Conservation (phyloP, 2,329 filamentous ascomycete species). For the Gyromitra esculenta region DNA sequence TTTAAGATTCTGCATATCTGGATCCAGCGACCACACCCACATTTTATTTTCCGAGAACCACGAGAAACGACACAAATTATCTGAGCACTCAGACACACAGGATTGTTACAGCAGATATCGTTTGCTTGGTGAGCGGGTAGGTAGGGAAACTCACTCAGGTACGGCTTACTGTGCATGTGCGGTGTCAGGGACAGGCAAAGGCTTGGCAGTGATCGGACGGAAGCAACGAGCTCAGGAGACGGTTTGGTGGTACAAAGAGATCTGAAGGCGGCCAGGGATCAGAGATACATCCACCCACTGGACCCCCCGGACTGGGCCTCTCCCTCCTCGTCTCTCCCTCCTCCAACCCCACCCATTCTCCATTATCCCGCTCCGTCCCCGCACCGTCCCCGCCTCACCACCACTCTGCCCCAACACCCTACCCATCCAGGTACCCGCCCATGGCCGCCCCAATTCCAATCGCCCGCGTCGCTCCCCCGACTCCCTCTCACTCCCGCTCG, state of each 20-base stretch:
- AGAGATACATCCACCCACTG: background rate
- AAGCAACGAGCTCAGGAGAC: constrained; percentile 13
- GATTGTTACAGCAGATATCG: background rate
- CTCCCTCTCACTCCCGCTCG: constrained; percentile 22
- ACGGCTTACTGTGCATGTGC: constrained; percentile 22
- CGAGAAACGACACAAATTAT: background rate
- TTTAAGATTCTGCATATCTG: background rate
- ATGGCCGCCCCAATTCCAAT: constrained; percentile 19
- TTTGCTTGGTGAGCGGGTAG: background rate
- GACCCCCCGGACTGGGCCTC: background rate
- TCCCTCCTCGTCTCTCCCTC: background rate
- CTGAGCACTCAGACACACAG: constrained; percentile 31
- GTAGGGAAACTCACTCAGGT: constrained; percentile 13
- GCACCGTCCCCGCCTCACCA: background rate
- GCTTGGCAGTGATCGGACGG: constrained; percentile 29
- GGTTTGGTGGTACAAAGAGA: constrained; percentile 24
- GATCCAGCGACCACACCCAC: background rate
- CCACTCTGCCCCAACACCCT: background rate
- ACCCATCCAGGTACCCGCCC: constrained; percentile 13
- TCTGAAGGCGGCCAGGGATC: background rate
- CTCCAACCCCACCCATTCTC: no score
- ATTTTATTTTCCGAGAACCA: background rate
- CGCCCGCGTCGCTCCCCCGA: constrained; percentile 23
- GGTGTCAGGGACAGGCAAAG: constrained; percentile 1
- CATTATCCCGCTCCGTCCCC: background rate